These are phyloP conservation scores for Neofusicoccum umdonicola DNA, from an alignment of 2,329 filamentous ascomycete species.

Conservation along the genomic window DNA sequence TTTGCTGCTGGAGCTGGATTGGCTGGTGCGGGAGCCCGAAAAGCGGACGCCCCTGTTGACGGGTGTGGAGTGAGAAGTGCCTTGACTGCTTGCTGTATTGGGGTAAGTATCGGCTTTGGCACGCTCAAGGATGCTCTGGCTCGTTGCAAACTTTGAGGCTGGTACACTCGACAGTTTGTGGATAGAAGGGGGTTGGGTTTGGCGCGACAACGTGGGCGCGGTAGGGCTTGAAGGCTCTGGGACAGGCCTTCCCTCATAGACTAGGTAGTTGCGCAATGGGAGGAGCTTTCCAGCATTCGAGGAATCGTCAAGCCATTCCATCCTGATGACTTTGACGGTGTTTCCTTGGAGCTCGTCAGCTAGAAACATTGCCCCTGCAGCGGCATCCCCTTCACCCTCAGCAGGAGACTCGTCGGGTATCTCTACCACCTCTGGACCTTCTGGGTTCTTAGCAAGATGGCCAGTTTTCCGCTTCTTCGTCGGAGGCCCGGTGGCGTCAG, in stretches of 20 bases:
- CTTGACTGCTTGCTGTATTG: neutral
- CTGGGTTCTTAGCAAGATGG: too few relatives aligned
- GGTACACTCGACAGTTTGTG: neutral
- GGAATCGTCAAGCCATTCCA: conserved; percentile 56
- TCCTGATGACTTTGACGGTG: conserved; percentile 49
- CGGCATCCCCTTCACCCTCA: conserved; percentile 33
- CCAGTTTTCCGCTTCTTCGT: conserved; percentile 21
- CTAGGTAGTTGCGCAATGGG: conserved; percentile 48
- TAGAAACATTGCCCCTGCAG: conserved; percentile 11
- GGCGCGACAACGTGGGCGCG: conserved; percentile 10
- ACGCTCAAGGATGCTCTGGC: conserved; percentile 49
- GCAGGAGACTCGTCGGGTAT: conserved; percentile 20
- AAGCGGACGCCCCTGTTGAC: conserved; percentile 27
- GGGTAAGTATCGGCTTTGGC: conserved; percentile 50
- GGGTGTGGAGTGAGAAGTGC: conserved; percentile 1
- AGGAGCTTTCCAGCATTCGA: conserved; percentile 42
- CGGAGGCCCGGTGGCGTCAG: conserved; percentile 24
- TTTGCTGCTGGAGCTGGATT: conserved; percentile 18
- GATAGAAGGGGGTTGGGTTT: neutral
- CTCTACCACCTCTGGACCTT: neutral
- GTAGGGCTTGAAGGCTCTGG: conserved; percentile 32
- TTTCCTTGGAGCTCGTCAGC: conserved; percentile 17
- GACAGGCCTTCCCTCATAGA: conserved; percentile 51
- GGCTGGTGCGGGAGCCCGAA: conserved; percentile 34
- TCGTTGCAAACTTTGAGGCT: neutral